Evolutionary conservation across 164 flowering plant species (phyloP), one percentile per base, ranked within the genome.

Genomic region (Stephania yunnanensis): DNA sequence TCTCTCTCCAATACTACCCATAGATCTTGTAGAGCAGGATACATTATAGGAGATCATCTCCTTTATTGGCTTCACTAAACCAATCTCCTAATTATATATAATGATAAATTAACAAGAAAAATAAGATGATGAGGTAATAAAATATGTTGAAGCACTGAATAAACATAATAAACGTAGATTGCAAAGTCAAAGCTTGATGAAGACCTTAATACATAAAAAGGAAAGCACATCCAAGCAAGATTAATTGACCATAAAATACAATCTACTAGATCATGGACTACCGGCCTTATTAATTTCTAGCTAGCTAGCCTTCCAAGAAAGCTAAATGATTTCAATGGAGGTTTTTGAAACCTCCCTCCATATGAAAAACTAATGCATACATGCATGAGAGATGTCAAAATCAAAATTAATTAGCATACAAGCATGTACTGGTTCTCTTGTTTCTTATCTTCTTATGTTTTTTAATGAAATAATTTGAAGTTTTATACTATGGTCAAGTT

Each of bases 51-150:
- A 81, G n/a, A 87, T 87, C 80, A 89, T 87, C 75, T 90, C 92
- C 73, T 88, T 92, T 83, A 89, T 87, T 36, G 93, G 93, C 74
- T 91, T 92, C 90, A 91, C 89, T 79, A 90, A 22, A 53, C 83
- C 89, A 83, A 94, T 85, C 81, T 91, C 93, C 93, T 90, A 80
- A 50, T 65, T 25, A 42, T 25, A 25, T 25, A 65, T 44, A 45
- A 53, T n/a, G 7, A 46, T 36, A 36, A 36, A 36, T 36, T 36
- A 73, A 44, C 46, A 44, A 13, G 31, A 73, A 63, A 46, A 75
- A 36, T 0, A 36, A 36, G 42, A 36, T 36, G 42, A 36, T 36
- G 42, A 36, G 42, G 42, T 36, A 36, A 36, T 25, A 72, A 30
- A 50, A 10, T 13, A 50, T 22, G 52, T 71, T 25, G 42, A 12